These are phyloP conservation scores for Blastobotrys mokoenaii DNA, from an alignment of 805 yeast genomes.

Conservation along the genomic window DNA sequence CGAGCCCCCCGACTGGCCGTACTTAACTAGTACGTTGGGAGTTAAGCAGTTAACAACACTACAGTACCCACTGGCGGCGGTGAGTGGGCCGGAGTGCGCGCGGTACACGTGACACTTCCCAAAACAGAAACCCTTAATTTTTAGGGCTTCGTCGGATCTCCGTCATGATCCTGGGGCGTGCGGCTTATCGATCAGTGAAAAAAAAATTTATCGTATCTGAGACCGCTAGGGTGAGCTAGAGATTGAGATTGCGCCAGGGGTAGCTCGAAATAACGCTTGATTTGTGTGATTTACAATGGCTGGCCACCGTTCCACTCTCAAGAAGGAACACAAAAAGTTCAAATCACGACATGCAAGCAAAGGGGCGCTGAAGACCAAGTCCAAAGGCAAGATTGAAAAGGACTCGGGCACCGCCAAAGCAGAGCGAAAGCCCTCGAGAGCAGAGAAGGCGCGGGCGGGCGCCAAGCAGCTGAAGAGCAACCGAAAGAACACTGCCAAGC, in stretches of 20 bases:
- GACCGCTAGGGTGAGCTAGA: not conserved
- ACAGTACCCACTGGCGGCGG: too few relatives aligned
- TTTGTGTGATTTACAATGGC: not conserved
- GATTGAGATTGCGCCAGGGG: not conserved
- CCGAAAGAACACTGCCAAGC: slow-evolving; percentile 72
- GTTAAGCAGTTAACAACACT: not conserved
- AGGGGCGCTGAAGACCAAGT: slow-evolving; percentile 69
- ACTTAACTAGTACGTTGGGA: not conserved
- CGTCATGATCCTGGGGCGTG: not conserved
- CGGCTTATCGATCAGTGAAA: not conserved
- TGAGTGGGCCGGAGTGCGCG: not conserved
- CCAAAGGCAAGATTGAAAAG: slow-evolving; percentile 82
- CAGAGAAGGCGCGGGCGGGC: slow-evolving; percentile 3
- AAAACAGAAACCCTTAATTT: not conserved
- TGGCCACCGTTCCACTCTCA: slow-evolving; percentile 69
- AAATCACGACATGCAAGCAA: slow-evolving; percentile 88
- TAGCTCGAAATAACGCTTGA: too few relatives aligned
- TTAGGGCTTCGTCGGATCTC: not conserved
- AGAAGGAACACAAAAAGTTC: slow-evolving; percentile 81
- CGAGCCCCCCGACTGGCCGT: not conserved
- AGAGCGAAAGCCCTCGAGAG: slow-evolving; percentile 22
- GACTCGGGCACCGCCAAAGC: slow-evolving; percentile 18
- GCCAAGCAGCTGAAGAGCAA: slow-evolving; percentile 42
- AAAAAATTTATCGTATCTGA: not conserved
- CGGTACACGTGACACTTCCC: not conserved